phyloP scores from a whole-genome alignment of 2,329 filamentous ascomycete species.

The Aspergillus neotritici region DNA sequence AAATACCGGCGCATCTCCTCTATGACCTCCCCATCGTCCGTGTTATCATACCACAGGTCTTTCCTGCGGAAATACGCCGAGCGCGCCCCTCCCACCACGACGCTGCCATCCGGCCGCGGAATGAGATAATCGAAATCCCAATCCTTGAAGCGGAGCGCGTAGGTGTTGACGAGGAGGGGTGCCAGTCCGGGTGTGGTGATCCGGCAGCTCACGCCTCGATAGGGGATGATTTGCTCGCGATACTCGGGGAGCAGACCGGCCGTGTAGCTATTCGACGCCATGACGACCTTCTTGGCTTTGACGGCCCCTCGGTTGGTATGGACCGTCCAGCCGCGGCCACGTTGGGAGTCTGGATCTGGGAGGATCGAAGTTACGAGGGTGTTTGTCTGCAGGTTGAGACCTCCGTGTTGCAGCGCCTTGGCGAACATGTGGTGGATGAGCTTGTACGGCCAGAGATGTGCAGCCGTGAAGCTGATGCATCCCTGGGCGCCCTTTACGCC shows the following conservation, averaged over 20 bases:
- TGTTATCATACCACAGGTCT: constrained; percentile 42
- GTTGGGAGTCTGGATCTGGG: constrained; percentile 8
- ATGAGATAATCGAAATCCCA: constrained; percentile 59
- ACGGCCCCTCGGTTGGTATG: constrained; percentile 61
- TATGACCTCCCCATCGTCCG: constrained; percentile 47
- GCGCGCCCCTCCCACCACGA: constrained; percentile 57
- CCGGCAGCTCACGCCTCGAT: constrained; percentile 51
- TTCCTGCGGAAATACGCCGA: constrained; percentile 37
- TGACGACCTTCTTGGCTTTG: constrained; percentile 58
- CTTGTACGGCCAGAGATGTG: constrained; percentile 63
- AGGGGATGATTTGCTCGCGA: constrained; percentile 66
- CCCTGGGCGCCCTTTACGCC: constrained; percentile 26
- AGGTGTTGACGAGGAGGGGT: constrained; percentile 42
- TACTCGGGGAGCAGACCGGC: constrained; percentile 67
- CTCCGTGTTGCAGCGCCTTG: constrained; percentile 47
- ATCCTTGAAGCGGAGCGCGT: constrained; percentile 52
- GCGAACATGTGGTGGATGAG: constrained; percentile 60
- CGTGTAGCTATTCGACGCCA: constrained; percentile 84
- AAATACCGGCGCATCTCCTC: constrained; percentile 38
- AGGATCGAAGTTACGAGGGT: constrained; percentile 40
- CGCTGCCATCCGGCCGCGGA: constrained; percentile 46
- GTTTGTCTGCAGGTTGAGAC: constrained; percentile 50
- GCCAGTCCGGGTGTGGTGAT: constrained; percentile 22
- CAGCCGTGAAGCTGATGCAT: constrained; percentile 30
- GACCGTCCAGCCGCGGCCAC: constrained; percentile 53